Evolutionary conservation across 1,139 yeast genomes (phyloP), one percentile per base, ranked within the genome.

Genomic region (Groenewaldozyma auringiensis): DNA sequence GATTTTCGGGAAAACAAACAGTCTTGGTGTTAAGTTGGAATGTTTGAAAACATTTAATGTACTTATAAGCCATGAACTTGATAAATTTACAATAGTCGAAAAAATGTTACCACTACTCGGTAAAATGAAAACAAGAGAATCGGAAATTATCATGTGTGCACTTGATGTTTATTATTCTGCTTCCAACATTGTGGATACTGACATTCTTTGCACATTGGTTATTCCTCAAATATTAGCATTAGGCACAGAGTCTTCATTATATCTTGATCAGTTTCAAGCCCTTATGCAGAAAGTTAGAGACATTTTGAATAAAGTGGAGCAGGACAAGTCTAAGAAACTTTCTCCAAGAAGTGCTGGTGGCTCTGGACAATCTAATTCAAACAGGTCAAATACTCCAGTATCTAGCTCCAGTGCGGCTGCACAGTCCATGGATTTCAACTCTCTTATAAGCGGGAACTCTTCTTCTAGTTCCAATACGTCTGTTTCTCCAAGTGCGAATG

Each of bases 1-100:
- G 38, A 76, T 86, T 2, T 89, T 88, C 64, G 77, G 86, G 37
- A 83, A 87, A 40, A 89, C 97, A 0, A 84, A 94, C 0, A 78
- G 92, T 37, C 67, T 88, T 36, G 79, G 85, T 2, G 84, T 89
- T 27, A 88, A 92, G 56, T 69, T 82, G 31, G 73, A 79, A 13
- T 77, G 95, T 2, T 71, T 88, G n/a, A 68, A 72, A 25, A 72
- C 85, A 0, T 81, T 92, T 56, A 74, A 75, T 21, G 65, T 68
- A 41, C 67, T 88, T 58, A 74, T 86, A 13, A 74, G 72, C 13
- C 67, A 67, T 25, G 78, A 78, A 52, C 71, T 89, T 43, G 96
- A 92, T 58, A 81, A 78, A 55, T 74, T 78, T 44, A 77, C 85
- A 3, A 78, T 88, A 22, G 73, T 73, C 36, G 96, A 89, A 44